Evolutionary conservation across 441 rosid genomes (phyloP), one percentile per base, ranked within the genome.

Genomic region (Populus hybrid): DNA sequence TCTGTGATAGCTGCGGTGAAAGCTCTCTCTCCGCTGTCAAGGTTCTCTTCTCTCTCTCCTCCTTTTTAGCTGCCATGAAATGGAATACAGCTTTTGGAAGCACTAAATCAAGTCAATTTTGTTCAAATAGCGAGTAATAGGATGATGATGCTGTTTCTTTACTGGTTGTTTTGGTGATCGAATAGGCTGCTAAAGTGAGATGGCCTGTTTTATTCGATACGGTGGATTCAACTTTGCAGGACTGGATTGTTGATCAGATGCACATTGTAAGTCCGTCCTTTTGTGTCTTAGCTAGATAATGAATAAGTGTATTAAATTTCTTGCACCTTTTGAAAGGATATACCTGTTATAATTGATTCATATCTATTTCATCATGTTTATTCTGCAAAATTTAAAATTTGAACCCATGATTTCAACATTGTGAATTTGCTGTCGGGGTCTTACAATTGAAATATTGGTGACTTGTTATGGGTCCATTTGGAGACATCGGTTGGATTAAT

Each of bases 11-110:
- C 74, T 95, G 98, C 67, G 98, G 98, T 32, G 99, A 93, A 82
- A 95, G 97, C 88, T 90, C 98, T 54, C 88, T 92, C 72, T 93
- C 98, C 68, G 98, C 97, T 73, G 91, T 95, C 81, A 95, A 92
- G 97, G 98, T 90, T 61, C 14, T 7, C 21, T 10, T 38, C 64
- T 18, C 0, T 64, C 40, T 70, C 5, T 10, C 42, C 61, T 65
- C 72, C 34, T 35, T 50, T 46, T 14, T 65, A 8, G 69, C 18
- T 75, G 70, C 40, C 11, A 70, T 61, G 50, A 80, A 78, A 72
- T 70, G 57, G 24, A 18, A 9, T n/a, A 5, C 40, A 57, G 40
- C 57, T 4, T 38, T 14, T 46, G 18, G 57, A 46, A 46, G 57
- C 12, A 46, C 57, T 14, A 46, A 46, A 14, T 42, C 57, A 46